These are phyloP conservation scores for Lepidium africanum DNA, from an alignment of 345 rosid genomes.

Conservation along the genomic window DNA sequence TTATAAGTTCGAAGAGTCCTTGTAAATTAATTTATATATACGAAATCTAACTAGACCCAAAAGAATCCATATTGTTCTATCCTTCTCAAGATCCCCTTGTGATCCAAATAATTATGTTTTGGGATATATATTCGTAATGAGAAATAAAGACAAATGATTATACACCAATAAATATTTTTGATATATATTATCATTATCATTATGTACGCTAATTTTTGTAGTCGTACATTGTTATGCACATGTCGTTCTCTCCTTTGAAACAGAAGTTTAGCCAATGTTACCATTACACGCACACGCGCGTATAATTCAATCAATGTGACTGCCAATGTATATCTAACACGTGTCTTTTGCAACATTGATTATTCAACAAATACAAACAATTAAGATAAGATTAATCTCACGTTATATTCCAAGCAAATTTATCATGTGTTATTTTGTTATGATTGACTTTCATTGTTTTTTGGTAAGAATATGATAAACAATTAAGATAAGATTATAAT, in stretches of 20 bases:
- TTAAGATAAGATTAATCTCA: not conserved
- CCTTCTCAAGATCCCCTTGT: not conserved
- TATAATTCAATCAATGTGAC: not conserved
- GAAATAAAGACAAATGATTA: not conserved
- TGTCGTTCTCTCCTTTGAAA: conserved; percentile 6
- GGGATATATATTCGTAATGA: not conserved
- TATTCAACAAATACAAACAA: not conserved
- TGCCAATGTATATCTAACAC: conserved; percentile 1
- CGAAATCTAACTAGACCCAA: not conserved
- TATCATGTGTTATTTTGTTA: conserved; percentile 3
- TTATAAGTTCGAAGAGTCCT: not conserved
- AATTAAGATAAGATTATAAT: no score
- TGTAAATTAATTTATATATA: not conserved
- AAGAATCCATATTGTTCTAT: conserved; percentile 5
- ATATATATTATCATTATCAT: not conserved
- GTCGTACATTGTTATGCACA: conserved; percentile 3
- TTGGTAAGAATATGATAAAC: no score
- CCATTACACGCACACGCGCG: conserved; percentile 16
- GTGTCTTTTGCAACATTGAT: not conserved
- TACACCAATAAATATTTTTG: not conserved
- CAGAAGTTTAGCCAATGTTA: conserved; percentile 18
- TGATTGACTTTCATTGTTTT: not conserved
- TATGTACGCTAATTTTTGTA: not conserved
- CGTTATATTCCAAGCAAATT: not conserved
- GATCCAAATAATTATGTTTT: not conserved